Base-by-base conservation (phyloP, 805 yeast species). In the Saccharomyces kudriavzevii region DNA sequence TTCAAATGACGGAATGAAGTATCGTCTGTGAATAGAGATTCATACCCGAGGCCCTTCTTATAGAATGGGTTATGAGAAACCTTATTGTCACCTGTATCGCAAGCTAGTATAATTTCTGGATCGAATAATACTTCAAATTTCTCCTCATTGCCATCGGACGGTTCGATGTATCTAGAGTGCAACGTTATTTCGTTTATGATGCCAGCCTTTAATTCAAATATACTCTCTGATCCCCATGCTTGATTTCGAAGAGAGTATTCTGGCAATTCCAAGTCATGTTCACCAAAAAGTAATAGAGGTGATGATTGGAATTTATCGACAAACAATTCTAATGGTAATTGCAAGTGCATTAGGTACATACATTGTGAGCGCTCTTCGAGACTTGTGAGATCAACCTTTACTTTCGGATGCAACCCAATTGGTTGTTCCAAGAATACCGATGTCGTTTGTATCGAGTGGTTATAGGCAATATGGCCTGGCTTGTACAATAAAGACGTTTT, bases 241-340 rank as follows among this genome's bases (percentile, higher is more conserved):
- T 68, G 67, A 8, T 59, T 54, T 8, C 40, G 43, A 11, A 67
- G 45, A 46, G 58, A 58, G 74, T 81, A 82, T 31, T 69, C 75
- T 4, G 87, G 87, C 31, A 74, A 73, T 58, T 82, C 87, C 25
- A 82, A 66, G 60, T 82, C 83, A n/a, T 74, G 69, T 51, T 78
- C 81, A 2, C 85, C 85, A 76, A 78, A 78, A 0, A 75, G 63
- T 2, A 70, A 71, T 1, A 76, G 35, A 14, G 79, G 68, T n/a
- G 64, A 64, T 25, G 79, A 72, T 62, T 82, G 84, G 62, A 79
- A 81, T 60, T 71, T 71, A 66, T 82, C 86, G n/a, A 81, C 70
- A 59, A 82, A 80, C 22, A 81, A 52, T 17, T 70, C 68, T 4
- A 67, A 64, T 3, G 84, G 82, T 10, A 81, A 59, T 8, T 75